A percentile compares a stretch with the other conserved stretches of the same genome.
Conservation (phyloP, 2,329 filamentous ascomycete genomes). For the Fusarium irregulare region DNA sequence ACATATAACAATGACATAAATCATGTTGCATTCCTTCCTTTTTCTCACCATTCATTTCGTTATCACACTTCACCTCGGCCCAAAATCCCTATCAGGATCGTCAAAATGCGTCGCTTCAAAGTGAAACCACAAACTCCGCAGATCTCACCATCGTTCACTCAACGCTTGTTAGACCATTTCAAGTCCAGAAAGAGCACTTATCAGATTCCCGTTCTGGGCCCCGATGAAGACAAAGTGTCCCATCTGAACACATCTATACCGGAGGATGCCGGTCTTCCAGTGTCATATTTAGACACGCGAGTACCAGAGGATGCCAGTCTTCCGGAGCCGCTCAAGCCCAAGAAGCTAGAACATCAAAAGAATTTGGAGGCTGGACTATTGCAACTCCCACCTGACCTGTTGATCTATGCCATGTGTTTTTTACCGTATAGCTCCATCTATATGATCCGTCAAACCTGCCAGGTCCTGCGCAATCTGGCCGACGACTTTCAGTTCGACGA, state of each 20-base stretch:
- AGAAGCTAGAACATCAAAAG: accelerated
- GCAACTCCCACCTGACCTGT: not conserved
- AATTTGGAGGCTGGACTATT: not conserved
- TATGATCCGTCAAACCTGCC: constrained; percentile 7
- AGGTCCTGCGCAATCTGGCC: not conserved
- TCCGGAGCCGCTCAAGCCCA: accelerated
- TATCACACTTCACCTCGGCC: not conserved
- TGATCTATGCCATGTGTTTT: not conserved
- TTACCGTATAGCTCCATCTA: not conserved
- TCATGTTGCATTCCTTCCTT: too few relatives aligned
- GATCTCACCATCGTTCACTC: not conserved
- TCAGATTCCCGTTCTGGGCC: not conserved
- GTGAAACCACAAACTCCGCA: not conserved
- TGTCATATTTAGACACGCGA: not conserved
- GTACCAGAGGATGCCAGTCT: not conserved
- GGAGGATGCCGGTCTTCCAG: not conserved
- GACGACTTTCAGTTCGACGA: not conserved
- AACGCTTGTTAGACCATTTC: accelerated
- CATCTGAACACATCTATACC: not conserved
- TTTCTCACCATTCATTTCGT: too few relatives aligned
- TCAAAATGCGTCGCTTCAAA: not conserved
- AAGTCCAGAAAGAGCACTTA: not conserved
- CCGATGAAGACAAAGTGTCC: not conserved
- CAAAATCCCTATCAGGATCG: not conserved
- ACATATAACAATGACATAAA: too few relatives aligned